Evolutionary conservation across 768 basidiomycete species (phyloP), one percentile per base, ranked within the genome.

Genomic region (Tulasnella sp.): DNA sequence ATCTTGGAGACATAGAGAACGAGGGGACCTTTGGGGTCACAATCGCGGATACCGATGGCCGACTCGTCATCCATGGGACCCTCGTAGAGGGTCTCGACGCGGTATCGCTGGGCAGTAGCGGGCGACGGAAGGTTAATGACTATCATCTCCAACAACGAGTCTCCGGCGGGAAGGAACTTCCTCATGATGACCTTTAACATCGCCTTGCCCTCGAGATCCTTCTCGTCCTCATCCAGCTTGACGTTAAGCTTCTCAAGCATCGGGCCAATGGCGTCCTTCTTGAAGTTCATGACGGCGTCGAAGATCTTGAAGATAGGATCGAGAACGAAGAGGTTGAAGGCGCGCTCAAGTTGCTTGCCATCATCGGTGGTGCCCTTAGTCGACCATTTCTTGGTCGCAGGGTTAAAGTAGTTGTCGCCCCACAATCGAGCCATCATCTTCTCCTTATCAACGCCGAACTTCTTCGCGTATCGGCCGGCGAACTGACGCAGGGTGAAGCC

Each of bases 31-130:
- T 84, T 86, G 72, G 96, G 87, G 76, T 98, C 90, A 72, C 96
- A 99, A 73, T 98, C 94, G 55, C 96, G 85, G 78, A 99, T 94
- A 77, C 84, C 90, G 66, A 98, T 91, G 66, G 96, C 96, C 62
- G 91, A 96, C 75, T 99, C 96, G 70, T 99, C 96, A 75, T 99
- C 96, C 92, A 97, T 92, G 68, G 96, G 96, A 72, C 96, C 96
- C 72, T 99, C 96, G 74, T 99, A 98, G 64, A 99, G 85, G 66
- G 96, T 98, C 80, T 98, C 93, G 59, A 96, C 94, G 81, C 96
- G 94, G 76, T 98, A 98, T 56, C 86, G 82, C 75, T 99, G 96
- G 63, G 96, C 96, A 64, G 95, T 98, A 60, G 84, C 84, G 60
- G 94, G 95, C 23, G 96, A 99, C 47, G 96, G 95, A 65, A 99